Conservation (phyloP, 2,329 filamentous ascomycete genomes). For the Aureobasidium sp. region DNA sequence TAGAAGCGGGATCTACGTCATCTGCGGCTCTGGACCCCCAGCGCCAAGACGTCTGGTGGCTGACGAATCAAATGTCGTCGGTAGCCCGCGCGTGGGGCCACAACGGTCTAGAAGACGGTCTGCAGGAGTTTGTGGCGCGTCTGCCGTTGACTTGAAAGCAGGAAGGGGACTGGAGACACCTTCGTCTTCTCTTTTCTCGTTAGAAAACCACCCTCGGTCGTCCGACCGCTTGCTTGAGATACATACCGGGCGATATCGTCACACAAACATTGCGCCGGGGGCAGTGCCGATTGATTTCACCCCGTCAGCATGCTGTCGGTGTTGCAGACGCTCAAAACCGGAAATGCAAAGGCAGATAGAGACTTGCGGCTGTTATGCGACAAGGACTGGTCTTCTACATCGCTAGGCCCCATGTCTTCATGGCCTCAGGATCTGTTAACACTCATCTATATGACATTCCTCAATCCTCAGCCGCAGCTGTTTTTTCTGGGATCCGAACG, state of each 20-base stretch:
- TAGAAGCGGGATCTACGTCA: too few species aligned
- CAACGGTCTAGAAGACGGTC: too few species aligned
- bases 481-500: constrained; percentile 11
- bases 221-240: not conserved
- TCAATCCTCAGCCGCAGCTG: constrained; percentile 12
- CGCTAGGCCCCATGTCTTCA: constrained; percentile 6
- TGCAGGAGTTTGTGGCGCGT: too few species aligned
- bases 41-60: too few species aligned
- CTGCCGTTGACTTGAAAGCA: too few species aligned
- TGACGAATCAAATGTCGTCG: too few species aligned
- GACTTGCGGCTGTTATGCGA: not conserved
- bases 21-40: too few species aligned
- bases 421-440: constrained; percentile 16
- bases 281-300: not conserved
- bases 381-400: not conserved
- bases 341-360: not conserved
- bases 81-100: too few species aligned
- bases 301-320: not conserved
- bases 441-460: constrained; percentile 13
- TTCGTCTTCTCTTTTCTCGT: constrained; percentile 16
- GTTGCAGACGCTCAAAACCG: not conserved
- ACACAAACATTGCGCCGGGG: not conserved
- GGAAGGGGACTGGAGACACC: too few species aligned
- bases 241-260: not conserved
- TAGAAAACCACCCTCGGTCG: not conserved